Conservation (phyloP, 805 yeast genomes). For the Candida taoyuanica region DNA sequence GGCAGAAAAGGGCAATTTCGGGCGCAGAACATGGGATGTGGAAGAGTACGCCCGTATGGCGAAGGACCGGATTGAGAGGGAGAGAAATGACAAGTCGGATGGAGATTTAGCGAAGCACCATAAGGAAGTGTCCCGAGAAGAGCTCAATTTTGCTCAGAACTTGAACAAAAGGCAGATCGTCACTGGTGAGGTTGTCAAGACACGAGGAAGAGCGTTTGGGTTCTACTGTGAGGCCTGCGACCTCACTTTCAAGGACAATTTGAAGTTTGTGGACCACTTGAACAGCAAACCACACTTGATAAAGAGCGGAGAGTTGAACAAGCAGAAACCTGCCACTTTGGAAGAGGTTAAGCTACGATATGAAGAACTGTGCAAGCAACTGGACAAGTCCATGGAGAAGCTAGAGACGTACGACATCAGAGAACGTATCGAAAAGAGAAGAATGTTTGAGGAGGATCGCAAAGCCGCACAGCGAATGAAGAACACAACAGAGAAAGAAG, state of each 20-base stretch:
- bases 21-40: slow-evolving; percentile 70
- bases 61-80: slow-evolving; percentile 23
- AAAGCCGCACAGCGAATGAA: slow-evolving; percentile 25
- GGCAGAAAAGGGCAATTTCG: slow-evolving; percentile 31
- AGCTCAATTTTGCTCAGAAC: slow-evolving; percentile 25
- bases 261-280: slow-evolving; percentile 78
- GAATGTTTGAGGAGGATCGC: slow-evolving; percentile 34
- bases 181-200: slow-evolving; percentile 28
- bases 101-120: slow-evolving; percentile 11
- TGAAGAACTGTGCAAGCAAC: slow-evolving; percentile 31
- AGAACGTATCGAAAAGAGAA: slow-evolving; percentile 38
- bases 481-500: slow-evolving; percentile 13
- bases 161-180: slow-evolving; percentile 33
- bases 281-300: slow-evolving; percentile 65
- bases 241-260: slow-evolving; percentile 74
- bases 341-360: slow-evolving; percentile 44
- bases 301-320: slow-evolving; percentile 35
- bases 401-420: slow-evolving; percentile 31
- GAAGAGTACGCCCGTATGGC: slow-evolving; percentile 56
- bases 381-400: slow-evolving; percentile 19
- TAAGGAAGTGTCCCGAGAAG: slow-evolving; percentile 14
- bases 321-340: slow-evolving; percentile 40
- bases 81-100: slow-evolving; percentile 11
- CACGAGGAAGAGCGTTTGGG: slow-evolving; percentile 64
- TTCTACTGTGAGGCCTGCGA: slow-evolving; percentile 81